Percentiles rank a stretch among this genome's conserved stretches.
Conservation (phyloP, 768 basidiomycete genomes). For the Tremella yokohamensis region DNA sequence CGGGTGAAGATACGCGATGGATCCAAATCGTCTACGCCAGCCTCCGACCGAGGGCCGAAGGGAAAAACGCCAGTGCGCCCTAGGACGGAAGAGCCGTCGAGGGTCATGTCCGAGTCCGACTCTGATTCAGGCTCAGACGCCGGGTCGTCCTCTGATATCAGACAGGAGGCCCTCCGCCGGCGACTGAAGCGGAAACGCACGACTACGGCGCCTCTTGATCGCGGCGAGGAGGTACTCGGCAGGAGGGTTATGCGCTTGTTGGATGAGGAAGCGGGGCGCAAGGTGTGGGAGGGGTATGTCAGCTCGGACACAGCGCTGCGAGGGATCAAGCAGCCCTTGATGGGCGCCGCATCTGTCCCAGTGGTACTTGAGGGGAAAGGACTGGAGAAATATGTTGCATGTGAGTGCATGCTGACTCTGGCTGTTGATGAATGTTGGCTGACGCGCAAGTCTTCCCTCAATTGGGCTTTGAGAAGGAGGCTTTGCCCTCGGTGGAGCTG, state of each 20-base stretch:
- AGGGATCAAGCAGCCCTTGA: constrained; percentile 17
- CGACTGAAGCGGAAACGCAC: constrained; percentile 3
- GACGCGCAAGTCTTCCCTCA: constrained; percentile 41
- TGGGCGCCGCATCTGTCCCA: constrained; percentile 11
- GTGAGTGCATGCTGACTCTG: constrained; percentile 21
- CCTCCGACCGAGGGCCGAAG: too few species aligned
- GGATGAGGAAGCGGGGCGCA: constrained; percentile 27
- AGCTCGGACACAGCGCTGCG: constrained; percentile 26
- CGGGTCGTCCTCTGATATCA: constrained; percentile 13
- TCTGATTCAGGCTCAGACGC: constrained; percentile 15
- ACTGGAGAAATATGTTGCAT: constrained; percentile 39
- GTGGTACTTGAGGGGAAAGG: constrained; percentile 18
- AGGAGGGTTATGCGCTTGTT: constrained; percentile 22
- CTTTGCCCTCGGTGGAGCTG: constrained; percentile 40
- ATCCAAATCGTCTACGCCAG: too few species aligned
- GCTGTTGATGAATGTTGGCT: constrained; percentile 3
- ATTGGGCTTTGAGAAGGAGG: constrained; percentile 40
- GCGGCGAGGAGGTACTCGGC: constrained; percentile 12
- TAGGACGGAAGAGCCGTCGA: background rate
- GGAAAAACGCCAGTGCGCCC: background rate
- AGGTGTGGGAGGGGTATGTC: constrained; percentile 38
- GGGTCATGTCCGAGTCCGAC: constrained; percentile 21
- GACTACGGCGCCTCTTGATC: constrained; percentile 3
- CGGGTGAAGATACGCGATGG: too few species aligned
- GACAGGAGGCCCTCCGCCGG: background rate